Conservation (phyloP, 768 basidiomycete species). For the Inosperma sp. region DNA sequence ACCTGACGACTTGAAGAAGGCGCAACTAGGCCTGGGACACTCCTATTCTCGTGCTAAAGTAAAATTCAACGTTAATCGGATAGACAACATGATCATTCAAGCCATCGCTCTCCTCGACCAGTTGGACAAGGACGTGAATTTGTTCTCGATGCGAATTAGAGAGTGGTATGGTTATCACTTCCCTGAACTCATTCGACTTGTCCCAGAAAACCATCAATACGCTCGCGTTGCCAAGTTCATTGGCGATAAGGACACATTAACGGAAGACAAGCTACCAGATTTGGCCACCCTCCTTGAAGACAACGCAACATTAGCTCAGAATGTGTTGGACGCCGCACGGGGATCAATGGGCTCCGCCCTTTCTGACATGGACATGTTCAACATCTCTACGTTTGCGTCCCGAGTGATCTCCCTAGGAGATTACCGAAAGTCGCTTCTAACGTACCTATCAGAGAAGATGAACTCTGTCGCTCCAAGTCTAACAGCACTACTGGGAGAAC, state of each 20-base stretch:
- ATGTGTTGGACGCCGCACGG: constrained; percentile 90
- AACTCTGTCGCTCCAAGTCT: constrained; percentile 92
- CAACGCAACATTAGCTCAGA: constrained; percentile 81
- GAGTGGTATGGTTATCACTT: constrained; percentile 99
- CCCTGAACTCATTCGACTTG: constrained; percentile 90
- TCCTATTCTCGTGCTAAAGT: constrained; percentile 96
- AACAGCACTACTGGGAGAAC: constrained; percentile 86
- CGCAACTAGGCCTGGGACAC: constrained; percentile 95
- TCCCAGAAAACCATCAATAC: constrained; percentile 92
- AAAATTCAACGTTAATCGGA: constrained; percentile 94
- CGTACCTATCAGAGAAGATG: constrained; percentile 95
- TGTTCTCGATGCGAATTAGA: constrained; percentile 95
- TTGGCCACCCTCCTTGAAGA: constrained; percentile 78
- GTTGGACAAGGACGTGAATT: constrained; percentile 98
- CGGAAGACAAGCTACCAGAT: constrained; percentile 75
- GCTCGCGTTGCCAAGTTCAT: constrained; percentile 82
- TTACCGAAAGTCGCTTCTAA: constrained; percentile 85
- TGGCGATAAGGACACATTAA: constrained; percentile 79
- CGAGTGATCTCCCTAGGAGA: constrained; percentile 90
- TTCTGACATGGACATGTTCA: constrained; percentile 90
- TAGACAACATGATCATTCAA: constrained; percentile 99
- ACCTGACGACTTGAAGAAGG: constrained; percentile 81
- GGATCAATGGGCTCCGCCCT: constrained; percentile 94
- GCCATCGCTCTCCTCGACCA: constrained; percentile 98
- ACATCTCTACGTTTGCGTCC: constrained; percentile 86